phyloP scores from a whole-genome alignment of 2,329 filamentous ascomycete genomes.

The Dothistroma pini region DNA sequence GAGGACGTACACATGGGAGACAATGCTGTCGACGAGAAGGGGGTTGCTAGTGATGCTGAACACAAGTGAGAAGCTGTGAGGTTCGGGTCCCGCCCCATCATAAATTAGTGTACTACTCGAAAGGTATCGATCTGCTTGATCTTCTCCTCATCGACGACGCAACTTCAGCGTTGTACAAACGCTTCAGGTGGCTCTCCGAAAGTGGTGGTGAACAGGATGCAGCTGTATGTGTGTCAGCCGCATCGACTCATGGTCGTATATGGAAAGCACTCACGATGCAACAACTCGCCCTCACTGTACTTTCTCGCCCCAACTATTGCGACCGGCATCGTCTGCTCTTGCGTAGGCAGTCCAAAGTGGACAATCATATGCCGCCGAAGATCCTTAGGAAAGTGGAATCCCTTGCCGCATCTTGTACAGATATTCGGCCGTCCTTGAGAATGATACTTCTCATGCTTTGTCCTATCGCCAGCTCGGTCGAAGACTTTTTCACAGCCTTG shows the following conservation, averaged over 20 bases:
- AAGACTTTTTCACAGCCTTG: slow-evolving; percentile 14
- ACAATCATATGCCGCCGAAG: slow-evolving; percentile 15
- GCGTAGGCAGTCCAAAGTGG: neutral
- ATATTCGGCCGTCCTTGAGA: slow-evolving; percentile 9
- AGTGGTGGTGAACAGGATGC: neutral
- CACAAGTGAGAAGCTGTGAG: neutral
- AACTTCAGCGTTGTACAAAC: neutral
- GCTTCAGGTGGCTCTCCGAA: neutral
- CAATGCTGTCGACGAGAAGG: no score
- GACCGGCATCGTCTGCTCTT: neutral
- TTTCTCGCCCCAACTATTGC: neutral
- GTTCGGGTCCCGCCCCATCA: neutral
- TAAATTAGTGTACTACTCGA: neutral
- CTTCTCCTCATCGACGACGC: neutral
- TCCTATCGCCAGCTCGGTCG: slow-evolving; percentile 17
- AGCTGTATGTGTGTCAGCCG: neutral
- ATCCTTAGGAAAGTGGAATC: slow-evolving; percentile 19
- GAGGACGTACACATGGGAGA: neutral
- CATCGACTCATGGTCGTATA: neutral
- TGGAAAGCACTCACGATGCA: neutral
- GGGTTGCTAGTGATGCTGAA: neutral
- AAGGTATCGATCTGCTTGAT: neutral
- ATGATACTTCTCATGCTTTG: slow-evolving; percentile 22
- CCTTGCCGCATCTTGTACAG: slow-evolving; percentile 12
- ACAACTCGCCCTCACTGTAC: neutral